Base-by-base conservation (phyloP, 129 eudicot species). In the Lonicera japonica region DNA sequence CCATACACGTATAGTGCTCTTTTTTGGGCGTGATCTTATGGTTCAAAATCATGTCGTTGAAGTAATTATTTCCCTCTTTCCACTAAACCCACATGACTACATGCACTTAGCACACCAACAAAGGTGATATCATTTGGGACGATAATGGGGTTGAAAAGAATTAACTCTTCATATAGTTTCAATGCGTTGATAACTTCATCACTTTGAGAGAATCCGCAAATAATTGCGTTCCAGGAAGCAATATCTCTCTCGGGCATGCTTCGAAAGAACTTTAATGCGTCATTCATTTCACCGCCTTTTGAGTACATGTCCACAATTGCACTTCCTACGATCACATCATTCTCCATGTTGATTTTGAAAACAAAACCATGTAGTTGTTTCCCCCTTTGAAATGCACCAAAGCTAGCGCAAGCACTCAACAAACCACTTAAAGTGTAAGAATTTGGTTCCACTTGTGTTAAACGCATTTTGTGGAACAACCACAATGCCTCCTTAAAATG, bases 151-250 rank as follows among this genome's bases (percentile, higher is more conserved):
- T 79, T 76, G 56, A 11, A 68, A 56, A 13, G n/a, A 36, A 82
- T 60, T 84, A 82, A 78, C 15, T 74, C 52, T 29, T 70, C 61
- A 25, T 78, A 82, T 25, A 75, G 64, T 34, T 68, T 68, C 21
- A 78, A 55, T 21, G 80, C 84, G 47, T 74, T 81, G 54, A 41
- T 56, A 11, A 82, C 84, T 24, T 25, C 62, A 8, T 83, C 88
- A 60, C 77, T 74, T 53, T 74, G 54, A 16, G 78, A 78, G 58
- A 70, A 74, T 11, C 81, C 88, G 25, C 71, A 71, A 60, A 82
- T 78, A 80, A 82, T 68, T 21, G 88, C 78, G 63, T 83, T 82
- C 88, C 88, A 82, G 45, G 80, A 82, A 22, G 78, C 64, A 41
- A 78, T 67, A 68, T 82, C 83, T 18, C 60, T 60, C 36, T 55